Base-by-base conservation (phyloP, 2,329 filamentous ascomycete genomes). In the Beauveria brongniartii region DNA sequence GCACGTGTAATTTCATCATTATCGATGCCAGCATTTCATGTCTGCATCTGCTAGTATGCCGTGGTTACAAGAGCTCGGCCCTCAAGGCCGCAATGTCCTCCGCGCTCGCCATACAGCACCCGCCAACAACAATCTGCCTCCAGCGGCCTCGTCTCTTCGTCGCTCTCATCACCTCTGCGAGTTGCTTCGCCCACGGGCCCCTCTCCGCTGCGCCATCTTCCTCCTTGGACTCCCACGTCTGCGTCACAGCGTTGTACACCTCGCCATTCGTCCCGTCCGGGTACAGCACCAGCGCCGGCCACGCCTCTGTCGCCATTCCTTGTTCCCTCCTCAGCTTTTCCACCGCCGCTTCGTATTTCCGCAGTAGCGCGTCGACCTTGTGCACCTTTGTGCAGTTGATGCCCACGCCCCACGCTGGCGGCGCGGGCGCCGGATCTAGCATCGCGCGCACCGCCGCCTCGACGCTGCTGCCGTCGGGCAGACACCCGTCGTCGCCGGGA, bases 261-360 rank as follows among this genome's bases (percentile, higher is more conserved):
- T 88, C 83, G 0, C 84, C 85, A 52, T 84, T 85, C 1, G 87
- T 88, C 0, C 86, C 86, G 69, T 90, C 87, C 0, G 87, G 87
- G 69, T 89, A 89, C 20, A 89, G 66, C 5, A 89, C 80, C 58
- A 89, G 70, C 22, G 75, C 77, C 1, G 85, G 85, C 74, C 77
- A 79, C 9, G 69, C 67, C 6, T 69, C 22, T 37, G 34, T 6
- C 1, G 78, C 57, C 16, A 71, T 65, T 0, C 74, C 73, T 4
- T 69, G 73, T 4, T 69, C 65, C 4, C 67, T 56, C 1, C 77
- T 61, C 65, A 83, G 57, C n/a, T 62, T 64, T 10, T 63, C 62
- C 18, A 85, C 69, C 9, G 74, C 77, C 3, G 72, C 74, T 66
- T 87, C 83, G 55, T 82, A 87, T 54, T 80, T 74, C 20, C 70